A percentile compares a stretch with the other conserved stretches of the same genome.
Conservation (phyloP, 352 stramenopile genomes). For the Globisporangium megalacanthum region DNA sequence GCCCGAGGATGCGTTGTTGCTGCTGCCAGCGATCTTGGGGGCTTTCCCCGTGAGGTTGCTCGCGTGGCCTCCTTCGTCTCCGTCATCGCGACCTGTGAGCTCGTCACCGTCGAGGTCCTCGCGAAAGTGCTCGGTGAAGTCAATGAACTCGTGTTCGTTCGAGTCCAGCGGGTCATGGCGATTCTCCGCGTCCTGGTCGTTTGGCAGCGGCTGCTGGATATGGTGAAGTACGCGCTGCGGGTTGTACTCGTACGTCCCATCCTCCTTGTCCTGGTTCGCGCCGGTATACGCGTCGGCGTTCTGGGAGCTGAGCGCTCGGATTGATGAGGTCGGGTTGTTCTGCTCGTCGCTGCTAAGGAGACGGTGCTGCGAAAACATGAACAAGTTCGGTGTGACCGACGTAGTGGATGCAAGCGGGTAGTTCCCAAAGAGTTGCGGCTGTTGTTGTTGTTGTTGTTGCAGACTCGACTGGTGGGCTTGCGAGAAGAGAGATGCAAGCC, state of each 20-base stretch:
- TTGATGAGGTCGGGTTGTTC: constrained; percentile 1
- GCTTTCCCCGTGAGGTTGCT: constrained; percentile 6
- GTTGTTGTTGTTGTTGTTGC: not conserved
- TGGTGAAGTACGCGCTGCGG: constrained; percentile 16
- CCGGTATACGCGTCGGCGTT: not conserved
- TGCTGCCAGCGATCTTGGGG: constrained; percentile 11
- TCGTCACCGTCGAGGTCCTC: constrained; percentile 24
- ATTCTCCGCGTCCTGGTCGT: not conserved
- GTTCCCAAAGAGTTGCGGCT: not conserved
- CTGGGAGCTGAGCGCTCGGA: constrained; percentile 4
- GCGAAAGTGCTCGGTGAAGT: constrained; percentile 43
- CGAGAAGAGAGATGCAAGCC: not conserved
- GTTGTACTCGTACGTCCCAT: constrained; percentile 23
- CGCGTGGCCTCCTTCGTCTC: not conserved
- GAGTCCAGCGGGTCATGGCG: not conserved
- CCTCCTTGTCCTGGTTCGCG: not conserved
- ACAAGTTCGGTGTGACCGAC: not conserved
- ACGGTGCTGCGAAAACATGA: constrained; percentile 5
- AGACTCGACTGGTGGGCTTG: not conserved
- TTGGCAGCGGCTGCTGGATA: not conserved
- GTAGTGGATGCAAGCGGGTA: not conserved
- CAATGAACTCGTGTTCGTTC: constrained; percentile 32
- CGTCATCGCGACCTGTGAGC: not conserved
- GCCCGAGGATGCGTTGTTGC: constrained; percentile 13
- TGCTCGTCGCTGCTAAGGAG: not conserved